Percentiles rank a stretch among this genome's conserved stretches.
Evolutionary conservation across 2,329 filamentous ascomycete genomes (phyloP).

Genomic region (Pseudogymnoascus sp.): DNA sequence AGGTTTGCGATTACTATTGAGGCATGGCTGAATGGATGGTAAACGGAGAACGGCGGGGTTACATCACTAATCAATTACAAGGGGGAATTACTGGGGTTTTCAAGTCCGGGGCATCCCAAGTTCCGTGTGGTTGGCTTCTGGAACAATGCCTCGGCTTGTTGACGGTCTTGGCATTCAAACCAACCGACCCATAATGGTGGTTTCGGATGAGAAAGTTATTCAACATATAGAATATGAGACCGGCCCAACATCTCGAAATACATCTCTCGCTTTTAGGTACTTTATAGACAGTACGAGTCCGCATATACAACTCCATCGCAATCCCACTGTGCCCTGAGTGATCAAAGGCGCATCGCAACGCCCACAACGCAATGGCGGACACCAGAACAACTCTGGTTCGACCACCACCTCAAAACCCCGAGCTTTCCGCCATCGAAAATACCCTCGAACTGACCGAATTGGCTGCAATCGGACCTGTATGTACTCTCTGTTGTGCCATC

Average conservation of each 20-base stretch:
- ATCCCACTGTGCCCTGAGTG: background rate
- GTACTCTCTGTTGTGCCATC: constrained; percentile 24
- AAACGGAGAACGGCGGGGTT: background rate
- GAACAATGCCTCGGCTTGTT: constrained; percentile 1
- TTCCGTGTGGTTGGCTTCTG: background rate
- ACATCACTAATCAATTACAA: background rate
- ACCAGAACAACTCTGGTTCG: constrained; percentile 56
- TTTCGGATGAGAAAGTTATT: background rate
- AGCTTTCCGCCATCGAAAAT: constrained; percentile 79
- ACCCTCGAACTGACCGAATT: constrained; percentile 80
- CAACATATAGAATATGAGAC: constrained; percentile 3
- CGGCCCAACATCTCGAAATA: background rate
- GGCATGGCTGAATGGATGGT: background rate
- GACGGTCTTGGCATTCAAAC: background rate
- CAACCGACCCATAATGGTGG: background rate
- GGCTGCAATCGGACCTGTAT: constrained; percentile 64
- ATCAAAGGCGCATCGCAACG: background rate
- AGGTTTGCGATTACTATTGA: background rate
- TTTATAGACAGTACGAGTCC: background rate
- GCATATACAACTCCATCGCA: background rate
- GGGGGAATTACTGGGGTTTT: background rate
- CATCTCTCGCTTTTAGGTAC: background rate
- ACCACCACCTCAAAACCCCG: constrained; percentile 64
- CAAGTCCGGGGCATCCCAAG: background rate
- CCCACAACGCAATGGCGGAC: constrained; percentile 22